Evolutionary conservation across 768 basidiomycete genomes (phyloP).

Genomic region (Rhodosporidiobolus odoratus): DNA sequence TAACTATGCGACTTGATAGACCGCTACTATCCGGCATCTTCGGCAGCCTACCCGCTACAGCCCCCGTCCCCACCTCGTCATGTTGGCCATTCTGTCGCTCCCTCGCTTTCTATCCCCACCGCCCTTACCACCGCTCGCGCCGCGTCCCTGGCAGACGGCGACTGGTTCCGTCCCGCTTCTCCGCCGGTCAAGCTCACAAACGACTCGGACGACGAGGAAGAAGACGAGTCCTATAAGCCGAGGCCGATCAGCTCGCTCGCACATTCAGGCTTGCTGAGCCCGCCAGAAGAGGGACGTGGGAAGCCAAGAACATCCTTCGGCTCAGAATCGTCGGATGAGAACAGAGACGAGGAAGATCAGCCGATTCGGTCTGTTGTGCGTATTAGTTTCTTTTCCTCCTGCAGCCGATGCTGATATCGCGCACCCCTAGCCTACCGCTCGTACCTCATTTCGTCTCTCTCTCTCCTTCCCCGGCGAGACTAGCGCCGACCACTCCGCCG

Average conservation of each 20-base stretch:
- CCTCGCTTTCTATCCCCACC: slow-evolving; percentile 27
- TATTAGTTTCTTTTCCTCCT: neutral
- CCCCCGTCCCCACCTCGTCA: neutral
- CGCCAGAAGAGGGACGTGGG: neutral
- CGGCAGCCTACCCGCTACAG: neutral
- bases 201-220: slow-evolving; percentile 1
- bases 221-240: neutral
- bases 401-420: neutral
- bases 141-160: neutral
- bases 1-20: neutral
- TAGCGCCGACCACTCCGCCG: neutral
- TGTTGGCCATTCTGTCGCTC: slow-evolving; percentile 3
- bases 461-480: neutral
- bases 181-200: neutral
- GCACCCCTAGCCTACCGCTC: too few relatives aligned
- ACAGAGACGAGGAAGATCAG: neutral
- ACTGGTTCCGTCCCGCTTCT: slow-evolving; percentile 15
- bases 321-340: slow-evolving; percentile 1
- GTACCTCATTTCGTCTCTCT: neutral
- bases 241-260: slow-evolving; percentile 9
- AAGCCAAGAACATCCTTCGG: neutral
- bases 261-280: too few relatives aligned
- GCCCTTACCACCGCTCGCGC: neutral
- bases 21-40: neutral
- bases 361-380: neutral